Evolutionary conservation across 345 rosid genomes (phyloP).

Genomic region (Conringia planisiliqua): DNA sequence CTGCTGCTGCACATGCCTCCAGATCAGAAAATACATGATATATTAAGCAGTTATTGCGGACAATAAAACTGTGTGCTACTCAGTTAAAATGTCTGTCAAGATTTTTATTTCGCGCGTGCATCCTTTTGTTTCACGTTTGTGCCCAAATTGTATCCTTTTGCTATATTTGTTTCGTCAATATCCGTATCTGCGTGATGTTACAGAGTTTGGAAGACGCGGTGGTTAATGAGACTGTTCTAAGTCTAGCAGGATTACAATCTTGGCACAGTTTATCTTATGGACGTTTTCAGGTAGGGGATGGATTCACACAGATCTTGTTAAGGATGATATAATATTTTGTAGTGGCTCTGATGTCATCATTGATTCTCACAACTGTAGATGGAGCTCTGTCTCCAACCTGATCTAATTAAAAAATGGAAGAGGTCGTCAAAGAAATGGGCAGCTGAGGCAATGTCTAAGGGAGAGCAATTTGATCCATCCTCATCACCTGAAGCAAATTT

Average conservation of each 20-base stretch:
- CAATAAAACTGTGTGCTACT: neutral
- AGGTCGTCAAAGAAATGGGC: conserved; percentile 72
- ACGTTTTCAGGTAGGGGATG: conserved; percentile 71
- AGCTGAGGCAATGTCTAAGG: conserved; percentile 59
- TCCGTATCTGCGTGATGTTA: conserved; percentile 17
- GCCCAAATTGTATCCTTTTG: neutral
- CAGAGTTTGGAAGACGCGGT: conserved; percentile 98
- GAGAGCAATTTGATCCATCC: conserved; percentile 58
- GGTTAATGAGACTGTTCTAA: conserved; percentile 78
- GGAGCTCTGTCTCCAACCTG: conserved; percentile 89
- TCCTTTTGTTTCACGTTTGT: neutral
- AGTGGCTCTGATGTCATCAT: conserved; percentile 7
- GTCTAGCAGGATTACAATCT: conserved; percentile 75
- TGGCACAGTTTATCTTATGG: conserved; percentile 97
- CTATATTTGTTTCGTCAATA: conserved; percentile 3
- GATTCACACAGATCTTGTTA: neutral
- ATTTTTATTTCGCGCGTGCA: neutral
- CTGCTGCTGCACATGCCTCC: neutral
- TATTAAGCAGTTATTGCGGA: neutral
- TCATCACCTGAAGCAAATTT: conserved; percentile 65
- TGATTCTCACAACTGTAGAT: conserved; percentile 49
- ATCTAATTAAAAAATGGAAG: conserved; percentile 86
- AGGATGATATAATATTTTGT: neutral
- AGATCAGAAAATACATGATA: neutral
- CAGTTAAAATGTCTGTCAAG: neutral